phyloP scores from a whole-genome alignment of 2,329 filamentous ascomycete species.

The Alternaria brassicae region DNA sequence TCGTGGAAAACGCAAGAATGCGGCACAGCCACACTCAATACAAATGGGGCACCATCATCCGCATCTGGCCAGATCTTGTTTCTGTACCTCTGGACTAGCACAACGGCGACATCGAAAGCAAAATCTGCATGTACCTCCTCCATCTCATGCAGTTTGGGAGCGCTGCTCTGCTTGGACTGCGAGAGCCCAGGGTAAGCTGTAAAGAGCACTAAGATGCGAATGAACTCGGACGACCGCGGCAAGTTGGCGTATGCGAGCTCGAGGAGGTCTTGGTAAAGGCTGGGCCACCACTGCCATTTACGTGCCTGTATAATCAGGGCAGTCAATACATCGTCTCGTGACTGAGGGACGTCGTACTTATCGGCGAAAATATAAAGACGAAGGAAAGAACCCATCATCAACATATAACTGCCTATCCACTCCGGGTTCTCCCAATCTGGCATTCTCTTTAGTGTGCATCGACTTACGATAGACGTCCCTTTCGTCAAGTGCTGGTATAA shows the following conservation, averaged over 20 bases:
- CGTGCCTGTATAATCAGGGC: not conserved
- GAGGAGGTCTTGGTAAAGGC: rapidly evolving
- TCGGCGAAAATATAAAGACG: not conserved
- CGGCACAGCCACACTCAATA: not conserved
- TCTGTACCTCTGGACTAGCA: not conserved
- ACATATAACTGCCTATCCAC: rapidly evolving
- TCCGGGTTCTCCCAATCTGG: not conserved
- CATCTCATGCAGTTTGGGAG: not conserved
- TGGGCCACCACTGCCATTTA: not conserved
- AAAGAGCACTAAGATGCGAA: not conserved
- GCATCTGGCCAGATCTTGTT: rapidly evolving
- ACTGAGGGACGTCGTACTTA: not conserved
- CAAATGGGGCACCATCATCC: too few relatives aligned
- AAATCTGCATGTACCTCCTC: not conserved
- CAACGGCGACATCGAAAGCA: not conserved
- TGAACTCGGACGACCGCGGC: not conserved
- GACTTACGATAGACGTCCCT: not conserved
- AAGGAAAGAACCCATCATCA: not conserved
- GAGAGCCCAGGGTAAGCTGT: not conserved
- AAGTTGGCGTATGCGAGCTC: not conserved
- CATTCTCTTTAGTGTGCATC: not conserved
- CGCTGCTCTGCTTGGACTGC: rapidly evolving
- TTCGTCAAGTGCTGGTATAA: not conserved
- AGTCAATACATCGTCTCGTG: not conserved
- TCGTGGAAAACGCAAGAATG: slow-evolving; percentile 5